A percentile compares a stretch with the other conserved stretches of the same genome.
These are phyloP conservation scores for Straminergon stramineum DNA, from an alignment of 225 moss, liverwort and hornwort genomes.

Conservation along the genomic window DNA sequence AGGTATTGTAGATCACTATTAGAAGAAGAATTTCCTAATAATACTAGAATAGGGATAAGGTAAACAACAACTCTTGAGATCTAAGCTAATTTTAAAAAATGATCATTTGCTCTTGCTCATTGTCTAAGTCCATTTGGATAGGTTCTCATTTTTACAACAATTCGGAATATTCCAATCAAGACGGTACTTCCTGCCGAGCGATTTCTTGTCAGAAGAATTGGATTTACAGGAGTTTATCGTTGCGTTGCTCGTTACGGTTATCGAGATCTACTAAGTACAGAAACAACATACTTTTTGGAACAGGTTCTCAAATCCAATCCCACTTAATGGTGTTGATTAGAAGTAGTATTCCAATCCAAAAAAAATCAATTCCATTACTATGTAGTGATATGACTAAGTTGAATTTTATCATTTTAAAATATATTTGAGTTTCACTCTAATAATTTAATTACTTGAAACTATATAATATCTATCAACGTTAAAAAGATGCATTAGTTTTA, in stretches of 20 bases:
- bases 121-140: neutral
- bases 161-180: conserved; percentile 66
- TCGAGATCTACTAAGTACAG: conserved; percentile 46
- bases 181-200: conserved; percentile 56
- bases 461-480: neutral
- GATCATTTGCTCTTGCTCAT: neutral
- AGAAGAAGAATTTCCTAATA: too few species aligned
- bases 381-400: neutral
- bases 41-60: neutral
- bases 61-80: neutral
- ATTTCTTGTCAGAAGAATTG: conserved; percentile 73
- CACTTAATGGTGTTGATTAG: neutral
- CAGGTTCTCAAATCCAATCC: conserved; percentile 19
- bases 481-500: neutral
- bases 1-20: neutral
- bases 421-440: neutral
- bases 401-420: neutral
- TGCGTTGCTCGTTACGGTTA: conserved; percentile 82
- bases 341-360: neutral
- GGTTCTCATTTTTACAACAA: conserved; percentile 74
- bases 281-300: conserved; percentile 53
- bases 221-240: conserved; percentile 65
- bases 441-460: neutral
- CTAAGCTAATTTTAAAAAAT: neutral
- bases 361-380: neutral